Evolutionary conservation across 2,329 filamentous ascomycete species (phyloP).

Genomic region (Epichloe festucae): DNA sequence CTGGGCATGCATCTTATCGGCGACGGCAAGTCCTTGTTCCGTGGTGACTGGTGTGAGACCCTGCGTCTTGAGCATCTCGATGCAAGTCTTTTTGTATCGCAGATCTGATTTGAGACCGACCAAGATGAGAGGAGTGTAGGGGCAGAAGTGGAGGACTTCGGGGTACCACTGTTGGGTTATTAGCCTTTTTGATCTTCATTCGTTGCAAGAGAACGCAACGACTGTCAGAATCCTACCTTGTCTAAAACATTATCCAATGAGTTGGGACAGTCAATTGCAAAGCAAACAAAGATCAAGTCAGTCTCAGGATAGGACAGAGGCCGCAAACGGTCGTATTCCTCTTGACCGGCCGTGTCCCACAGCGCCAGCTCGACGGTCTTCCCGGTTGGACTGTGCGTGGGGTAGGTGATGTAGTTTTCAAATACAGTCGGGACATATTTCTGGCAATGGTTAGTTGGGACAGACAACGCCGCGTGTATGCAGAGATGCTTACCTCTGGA

Average conservation of each 20-base stretch:
- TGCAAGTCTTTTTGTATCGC: conserved; percentile 87
- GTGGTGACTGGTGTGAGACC: conserved; percentile 88
- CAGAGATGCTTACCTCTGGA: conserved; percentile 60
- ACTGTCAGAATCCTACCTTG: conserved; percentile 50
- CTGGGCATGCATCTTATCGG: conserved; percentile 82
- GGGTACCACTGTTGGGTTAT: conserved; percentile 70
- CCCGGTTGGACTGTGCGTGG: conserved; percentile 71
- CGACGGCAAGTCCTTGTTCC: conserved; percentile 78
- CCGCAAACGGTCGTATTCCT: conserved; percentile 93
- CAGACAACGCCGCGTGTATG: neutral
- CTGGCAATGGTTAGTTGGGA: conserved; percentile 34
- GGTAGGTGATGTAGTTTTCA: conserved; percentile 99
- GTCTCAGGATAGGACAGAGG: conserved; percentile 97
- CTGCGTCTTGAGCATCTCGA: conserved; percentile 97
- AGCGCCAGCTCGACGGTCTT: conserved; percentile 94
- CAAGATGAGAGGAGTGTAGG: conserved; percentile 88
- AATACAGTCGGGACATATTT: conserved; percentile 99
- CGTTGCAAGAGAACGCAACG: too few relatives aligned
- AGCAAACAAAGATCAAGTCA: conserved; percentile 95
- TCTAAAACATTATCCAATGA: conserved; percentile 97
- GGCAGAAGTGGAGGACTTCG: conserved; percentile 97
- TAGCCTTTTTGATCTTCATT: neutral
- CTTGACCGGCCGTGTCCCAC: conserved; percentile 97
- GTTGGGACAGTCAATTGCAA: conserved; percentile 97
- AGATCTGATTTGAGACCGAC: conserved; percentile 96